A percentile compares a stretch with the other conserved stretches of the same genome.
Evolutionary conservation across 768 basidiomycete genomes (phyloP).

Genomic region (Infundibulicybe gibba): DNA sequence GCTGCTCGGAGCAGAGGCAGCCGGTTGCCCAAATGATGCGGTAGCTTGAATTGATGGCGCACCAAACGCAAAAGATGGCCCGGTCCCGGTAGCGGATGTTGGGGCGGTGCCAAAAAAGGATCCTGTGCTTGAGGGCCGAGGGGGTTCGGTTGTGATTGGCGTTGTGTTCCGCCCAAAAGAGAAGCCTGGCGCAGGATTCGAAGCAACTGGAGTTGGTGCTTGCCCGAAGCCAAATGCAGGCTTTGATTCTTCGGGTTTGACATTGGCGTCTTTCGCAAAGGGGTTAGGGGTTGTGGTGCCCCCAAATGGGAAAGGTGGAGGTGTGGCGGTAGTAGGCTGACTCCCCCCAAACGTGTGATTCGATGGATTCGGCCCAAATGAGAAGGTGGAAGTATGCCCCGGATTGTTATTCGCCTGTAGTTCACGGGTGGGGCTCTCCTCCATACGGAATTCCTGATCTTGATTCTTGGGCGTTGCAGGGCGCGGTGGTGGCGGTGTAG

Average conservation of each 20-base stretch:
- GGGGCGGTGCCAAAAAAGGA: constrained; percentile 48
- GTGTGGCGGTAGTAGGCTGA: constrained; percentile 12
- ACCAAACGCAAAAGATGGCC: constrained; percentile 44
- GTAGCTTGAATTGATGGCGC: constrained; percentile 26
- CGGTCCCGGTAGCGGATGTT: constrained; percentile 32
- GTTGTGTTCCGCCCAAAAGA: constrained; percentile 41
- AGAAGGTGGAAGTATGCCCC: constrained; percentile 39
- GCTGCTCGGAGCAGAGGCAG: constrained; percentile 50
- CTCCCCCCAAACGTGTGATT: constrained; percentile 24
- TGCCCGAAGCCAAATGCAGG: constrained; percentile 49
- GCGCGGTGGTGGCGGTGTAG: constrained; percentile 56
- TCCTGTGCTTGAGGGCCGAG: constrained; percentile 34
- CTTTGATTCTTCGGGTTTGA: constrained; percentile 40
- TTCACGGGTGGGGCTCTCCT: constrained; percentile 75
- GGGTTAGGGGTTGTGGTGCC: constrained; percentile 34
- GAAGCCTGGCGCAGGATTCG: constrained; percentile 28
- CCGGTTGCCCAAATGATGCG: constrained; percentile 38
- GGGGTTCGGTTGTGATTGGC: constrained; percentile 28
- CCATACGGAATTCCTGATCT: constrained; percentile 73
- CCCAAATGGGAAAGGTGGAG: constrained; percentile 40
- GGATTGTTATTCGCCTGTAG: constrained; percentile 40
- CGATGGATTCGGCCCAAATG: constrained; percentile 37
- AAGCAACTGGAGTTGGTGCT: constrained; percentile 14
- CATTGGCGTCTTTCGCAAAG: constrained; percentile 38
- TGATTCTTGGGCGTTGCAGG: constrained; percentile 40